Evolutionary conservation across 1,284 basidiomycete species (phyloP), one percentile per base, ranked within the genome.

Genomic region (Termitomyces sp.): DNA sequence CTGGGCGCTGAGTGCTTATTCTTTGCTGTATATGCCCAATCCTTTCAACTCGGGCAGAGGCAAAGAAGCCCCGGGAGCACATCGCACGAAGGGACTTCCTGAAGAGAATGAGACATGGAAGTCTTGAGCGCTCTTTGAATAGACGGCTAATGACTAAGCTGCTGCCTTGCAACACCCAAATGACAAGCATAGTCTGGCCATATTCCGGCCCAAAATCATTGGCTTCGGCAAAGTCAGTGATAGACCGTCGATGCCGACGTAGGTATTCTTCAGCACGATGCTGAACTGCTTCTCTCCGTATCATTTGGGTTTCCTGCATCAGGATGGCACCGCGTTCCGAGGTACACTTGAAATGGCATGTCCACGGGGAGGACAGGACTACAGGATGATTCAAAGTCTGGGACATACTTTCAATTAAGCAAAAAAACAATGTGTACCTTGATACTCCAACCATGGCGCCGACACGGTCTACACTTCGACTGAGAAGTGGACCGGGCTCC

Each of bases 401-500:
- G 31, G 45, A 10, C 0, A 26, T 28, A 9, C 15, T 7, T 8
- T 8, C 43, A 42, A 15, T 4, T 8, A 12, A 10, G 5, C 4
- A 13, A 19, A 9, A 17, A 41, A 7, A 13, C 40, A 12, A 17
- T 3, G 28, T 50, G n/a, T 53, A 57, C 57, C 50, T 41, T n/a
- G 45, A 17, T 21, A 41, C 43, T 28, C 58, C 56, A 8, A 53
- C 17, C n/a, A 52, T 50, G 1, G 49, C 53, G 5, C 42, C 45
- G 12, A 59, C 42, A 13, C 28, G 52, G 24, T 39, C 46, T 24
- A 61, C 49, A 30, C 49, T 55, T 12, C 42, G 47, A 28, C 58
- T 54, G 21, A 54, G 52, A 8, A 61, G 52, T 13, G 60, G 60
- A 7, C 60, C 60, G 19, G 60, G 56, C 33, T 58, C 52, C 33